Conservation (phyloP, 2,329 filamentous ascomycete genomes). For the Chrysosporium keratinophilum region DNA sequence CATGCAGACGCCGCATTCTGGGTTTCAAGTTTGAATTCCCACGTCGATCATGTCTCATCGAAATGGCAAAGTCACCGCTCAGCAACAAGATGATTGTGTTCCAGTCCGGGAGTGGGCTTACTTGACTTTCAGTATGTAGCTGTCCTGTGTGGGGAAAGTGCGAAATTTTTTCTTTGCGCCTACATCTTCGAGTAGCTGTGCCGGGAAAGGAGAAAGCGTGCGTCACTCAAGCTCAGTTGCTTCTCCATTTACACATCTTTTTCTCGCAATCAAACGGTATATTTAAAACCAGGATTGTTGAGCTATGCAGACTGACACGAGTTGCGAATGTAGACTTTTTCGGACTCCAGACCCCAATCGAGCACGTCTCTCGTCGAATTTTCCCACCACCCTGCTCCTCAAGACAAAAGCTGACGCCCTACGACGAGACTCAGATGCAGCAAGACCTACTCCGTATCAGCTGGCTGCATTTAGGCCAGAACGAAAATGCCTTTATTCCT, state of each 20-base stretch:
- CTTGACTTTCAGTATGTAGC: neutral
- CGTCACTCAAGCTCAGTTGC: neutral
- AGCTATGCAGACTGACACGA: neutral
- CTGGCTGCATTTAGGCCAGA: too few relatives aligned
- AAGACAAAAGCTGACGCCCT: neutral
- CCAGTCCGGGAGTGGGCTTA: neutral
- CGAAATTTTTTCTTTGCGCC: neutral
- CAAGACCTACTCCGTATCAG: too few relatives aligned
- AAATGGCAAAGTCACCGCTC: conserved; percentile 1
- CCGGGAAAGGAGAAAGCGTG: neutral
- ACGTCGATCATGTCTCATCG: conserved; percentile 3
- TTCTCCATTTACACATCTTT: neutral
- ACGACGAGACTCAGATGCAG: too few relatives aligned
- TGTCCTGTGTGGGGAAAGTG: neutral
- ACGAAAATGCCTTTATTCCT: too few relatives aligned
- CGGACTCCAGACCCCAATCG: neutral
- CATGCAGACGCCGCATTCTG: neutral
- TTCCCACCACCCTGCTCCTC: neutral
- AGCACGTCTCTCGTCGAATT: neutral
- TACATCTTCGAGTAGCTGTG: neutral
- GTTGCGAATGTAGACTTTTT: neutral
- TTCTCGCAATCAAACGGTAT: neutral
- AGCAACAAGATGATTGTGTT: conserved; percentile 1
- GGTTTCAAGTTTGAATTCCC: neutral
- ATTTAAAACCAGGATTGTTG: neutral